Percentiles rank a stretch among this genome's conserved stretches.
These are phyloP conservation scores for Blakeslea trispora DNA, from an alignment of 371 early-diverging fungal species.

Conservation along the genomic window DNA sequence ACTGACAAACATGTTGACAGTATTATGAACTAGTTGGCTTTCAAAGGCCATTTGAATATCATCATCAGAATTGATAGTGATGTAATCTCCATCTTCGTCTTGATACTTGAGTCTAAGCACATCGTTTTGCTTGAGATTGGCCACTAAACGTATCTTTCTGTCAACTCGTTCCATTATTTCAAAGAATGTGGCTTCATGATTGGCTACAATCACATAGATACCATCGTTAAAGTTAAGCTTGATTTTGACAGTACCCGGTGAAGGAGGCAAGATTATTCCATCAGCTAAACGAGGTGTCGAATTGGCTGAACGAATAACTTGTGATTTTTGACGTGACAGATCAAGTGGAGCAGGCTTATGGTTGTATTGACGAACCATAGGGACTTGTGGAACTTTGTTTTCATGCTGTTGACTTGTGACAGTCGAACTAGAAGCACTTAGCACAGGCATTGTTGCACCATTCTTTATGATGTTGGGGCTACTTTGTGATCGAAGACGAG, in stretches of 20 bases:
- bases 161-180: conserved; percentile 83
- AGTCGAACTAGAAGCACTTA: conserved; percentile 1
- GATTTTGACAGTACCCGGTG: conserved; percentile 62
- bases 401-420: conserved; percentile 3
- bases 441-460: conserved; percentile 3
- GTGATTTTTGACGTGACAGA: conserved; percentile 20
- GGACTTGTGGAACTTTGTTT: conserved; percentile 2
- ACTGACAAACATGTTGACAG: conserved; percentile 48
- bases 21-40: conserved; percentile 47
- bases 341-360: conserved; percentile 21
- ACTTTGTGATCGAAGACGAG: conserved; percentile 65
- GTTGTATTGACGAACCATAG: conserved; percentile 4
- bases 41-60: conserved; percentile 94
- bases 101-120: conserved; percentile 78
- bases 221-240: conserved; percentile 86
- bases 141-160: conserved; percentile 81
- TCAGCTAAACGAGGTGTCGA: conserved; percentile 32
- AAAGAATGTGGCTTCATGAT: conserved; percentile 64
- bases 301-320: conserved; percentile 31
- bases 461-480: conserved; percentile 64
- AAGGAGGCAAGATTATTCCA: conserved; percentile 18
- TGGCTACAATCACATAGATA: conserved; percentile 81
- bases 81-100: conserved; percentile 91
- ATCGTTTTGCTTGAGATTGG: conserved; percentile 51
- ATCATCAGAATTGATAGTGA: conserved; percentile 86